A percentile compares a stretch with the other conserved stretches of the same genome.
Evolutionary conservation across 495 filamentous ascomycete genomes (phyloP).

Genomic region (Podospora didyma): DNA sequence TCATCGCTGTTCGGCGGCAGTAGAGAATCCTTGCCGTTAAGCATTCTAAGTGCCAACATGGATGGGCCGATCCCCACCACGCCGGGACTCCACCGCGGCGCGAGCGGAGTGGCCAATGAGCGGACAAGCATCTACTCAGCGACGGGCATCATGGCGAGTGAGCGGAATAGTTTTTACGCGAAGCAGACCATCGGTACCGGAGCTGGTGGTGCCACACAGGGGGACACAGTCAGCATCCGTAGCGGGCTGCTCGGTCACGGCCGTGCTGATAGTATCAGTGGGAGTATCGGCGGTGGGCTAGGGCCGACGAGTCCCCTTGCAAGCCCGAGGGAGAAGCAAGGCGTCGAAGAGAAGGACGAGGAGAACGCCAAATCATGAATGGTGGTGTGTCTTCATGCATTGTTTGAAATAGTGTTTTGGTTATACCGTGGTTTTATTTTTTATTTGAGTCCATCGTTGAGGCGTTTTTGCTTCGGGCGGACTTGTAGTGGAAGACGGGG

Average conservation of each 20-base stretch:
- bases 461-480: no score
- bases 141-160: constrained; percentile 61
- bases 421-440: no score
- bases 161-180: constrained; percentile 79
- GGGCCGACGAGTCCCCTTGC: constrained; percentile 56
- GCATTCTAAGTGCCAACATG: constrained; percentile 76
- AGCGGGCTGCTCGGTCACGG: constrained; percentile 74
- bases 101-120: constrained; percentile 60
- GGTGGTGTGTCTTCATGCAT: background rate
- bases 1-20: constrained; percentile 90
- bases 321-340: constrained; percentile 46
- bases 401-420: no score
- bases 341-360: constrained; percentile 22
- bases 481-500: no score
- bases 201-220: constrained; percentile 60
- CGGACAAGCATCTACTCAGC: constrained; percentile 66
- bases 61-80: constrained; percentile 38
- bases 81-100: constrained; percentile 50
- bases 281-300: constrained; percentile 51
- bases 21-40: constrained; percentile 80
- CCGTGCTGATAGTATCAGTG: constrained; percentile 75
- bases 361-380: background rate
- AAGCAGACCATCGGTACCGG: constrained; percentile 51
- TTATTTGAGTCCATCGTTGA: no score
- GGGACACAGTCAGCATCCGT: constrained; percentile 74